A percentile compares a stretch with the other conserved stretches of the same genome.
Evolutionary conservation across 441 rosid genomes (phyloP).

Genomic region (Capsella rubella): DNA sequence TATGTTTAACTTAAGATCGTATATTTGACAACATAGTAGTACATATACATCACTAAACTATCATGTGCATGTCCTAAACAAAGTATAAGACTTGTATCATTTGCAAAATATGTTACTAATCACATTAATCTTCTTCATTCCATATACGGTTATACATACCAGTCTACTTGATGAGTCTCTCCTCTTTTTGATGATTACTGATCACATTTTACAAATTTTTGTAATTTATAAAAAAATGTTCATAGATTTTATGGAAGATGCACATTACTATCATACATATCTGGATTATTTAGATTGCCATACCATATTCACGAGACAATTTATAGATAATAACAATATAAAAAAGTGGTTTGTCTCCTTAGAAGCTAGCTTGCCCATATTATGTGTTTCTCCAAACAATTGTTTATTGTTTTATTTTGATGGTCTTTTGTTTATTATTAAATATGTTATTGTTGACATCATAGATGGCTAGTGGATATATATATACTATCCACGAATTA

Average conservation of each 20-base stretch:
- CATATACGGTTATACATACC: too few relatives aligned
- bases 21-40: too few relatives aligned
- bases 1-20: background rate
- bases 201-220: background rate
- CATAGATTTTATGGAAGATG: background rate
- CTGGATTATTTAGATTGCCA: slow-evolving; percentile 15
- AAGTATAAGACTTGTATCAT: background rate
- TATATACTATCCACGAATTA: too few relatives aligned
- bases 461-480: too few relatives aligned
- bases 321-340: background rate
- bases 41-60: background rate
- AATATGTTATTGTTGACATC: too few relatives aligned
- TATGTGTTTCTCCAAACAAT: too few relatives aligned
- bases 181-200: background rate
- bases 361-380: slow-evolving; percentile 23
- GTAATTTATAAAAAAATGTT: background rate
- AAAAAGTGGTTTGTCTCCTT: slow-evolving; percentile 18
- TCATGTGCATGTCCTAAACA: background rate
- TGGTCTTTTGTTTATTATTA: too few relatives aligned
- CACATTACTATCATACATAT: slow-evolving; percentile 13
- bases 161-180: background rate
- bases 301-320: background rate
- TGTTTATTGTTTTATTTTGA: background rate
- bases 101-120: too few relatives aligned
- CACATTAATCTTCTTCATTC: background rate